phyloP scores from a whole-genome alignment of 2,329 filamentous ascomycete genomes.

The Diaporthe citrichinensis region DNA sequence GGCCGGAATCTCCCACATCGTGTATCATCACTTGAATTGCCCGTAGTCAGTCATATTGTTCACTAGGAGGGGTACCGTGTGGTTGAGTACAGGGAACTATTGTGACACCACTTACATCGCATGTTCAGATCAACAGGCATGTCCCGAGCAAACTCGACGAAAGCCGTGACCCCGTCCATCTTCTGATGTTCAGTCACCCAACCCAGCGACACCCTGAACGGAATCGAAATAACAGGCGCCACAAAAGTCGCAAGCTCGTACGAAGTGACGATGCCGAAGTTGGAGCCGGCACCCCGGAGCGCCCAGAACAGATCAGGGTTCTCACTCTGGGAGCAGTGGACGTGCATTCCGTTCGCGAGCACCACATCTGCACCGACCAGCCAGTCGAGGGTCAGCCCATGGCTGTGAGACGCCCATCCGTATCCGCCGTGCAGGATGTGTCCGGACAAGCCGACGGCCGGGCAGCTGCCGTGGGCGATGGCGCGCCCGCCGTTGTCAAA shows the following conservation, averaged over 20 bases:
- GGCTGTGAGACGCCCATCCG: conserved; percentile 54
- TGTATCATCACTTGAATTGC: conserved; percentile 50
- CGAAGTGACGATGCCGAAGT: conserved; percentile 56
- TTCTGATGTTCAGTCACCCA: conserved; percentile 49
- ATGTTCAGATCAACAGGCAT: conserved; percentile 60
- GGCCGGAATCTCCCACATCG: conserved; percentile 54
- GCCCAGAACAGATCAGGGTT: conserved; percentile 60
- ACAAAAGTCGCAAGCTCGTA: conserved; percentile 58
- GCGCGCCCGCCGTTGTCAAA: conserved; percentile 56
- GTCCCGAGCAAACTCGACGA: conserved; percentile 49
- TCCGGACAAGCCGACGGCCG: conserved; percentile 59
- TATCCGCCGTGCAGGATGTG: conserved; percentile 58
- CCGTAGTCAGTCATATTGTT: conserved; percentile 9
- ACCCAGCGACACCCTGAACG: conserved; percentile 48
- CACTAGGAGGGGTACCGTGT: background rate
- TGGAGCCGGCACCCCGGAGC: conserved; percentile 57
- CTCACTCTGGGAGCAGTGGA: conserved; percentile 51
- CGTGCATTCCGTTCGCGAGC: conserved; percentile 54
- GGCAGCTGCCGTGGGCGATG: conserved; percentile 67
- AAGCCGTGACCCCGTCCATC: conserved; percentile 46
- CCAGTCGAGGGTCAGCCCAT: conserved; percentile 54
- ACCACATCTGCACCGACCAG: conserved; percentile 54
- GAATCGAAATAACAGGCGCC: conserved; percentile 52
- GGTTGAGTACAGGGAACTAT: conserved; percentile 48
- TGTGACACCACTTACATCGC: conserved; percentile 54